Evolutionary conservation across 805 yeast genomes (phyloP).

Genomic region (Wickerhamomyces pijperi): DNA sequence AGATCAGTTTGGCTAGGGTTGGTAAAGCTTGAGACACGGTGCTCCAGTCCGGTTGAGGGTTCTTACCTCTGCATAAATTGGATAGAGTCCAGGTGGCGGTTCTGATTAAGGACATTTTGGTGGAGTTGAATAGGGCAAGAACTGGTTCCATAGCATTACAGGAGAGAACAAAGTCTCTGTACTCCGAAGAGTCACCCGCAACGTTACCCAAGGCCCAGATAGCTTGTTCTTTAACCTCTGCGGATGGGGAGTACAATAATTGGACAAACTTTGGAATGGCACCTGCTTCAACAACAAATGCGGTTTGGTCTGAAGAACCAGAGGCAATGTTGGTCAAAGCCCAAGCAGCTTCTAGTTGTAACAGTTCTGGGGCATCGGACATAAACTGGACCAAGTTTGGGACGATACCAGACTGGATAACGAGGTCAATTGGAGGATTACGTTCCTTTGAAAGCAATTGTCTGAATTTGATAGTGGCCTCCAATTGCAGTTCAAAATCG

Average conservation of each 20-base stretch:
- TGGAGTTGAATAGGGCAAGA: constrained; percentile 61
- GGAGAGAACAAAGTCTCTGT: constrained; percentile 79
- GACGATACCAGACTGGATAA: constrained; percentile 87
- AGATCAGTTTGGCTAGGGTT: constrained; percentile 81
- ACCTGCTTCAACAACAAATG: constrained; percentile 81
- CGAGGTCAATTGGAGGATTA: constrained; percentile 92
- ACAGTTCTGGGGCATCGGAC: constrained; percentile 69
- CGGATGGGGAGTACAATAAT: constrained; percentile 65
- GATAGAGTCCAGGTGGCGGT: constrained; percentile 98
- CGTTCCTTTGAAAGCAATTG: constrained; percentile 88
- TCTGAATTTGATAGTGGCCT: constrained; percentile 87
- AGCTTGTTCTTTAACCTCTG: constrained; percentile 95
- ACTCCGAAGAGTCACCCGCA: constrained; percentile 90
- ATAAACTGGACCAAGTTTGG: constrained; percentile 83
- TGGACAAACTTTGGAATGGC: constrained; percentile 90
- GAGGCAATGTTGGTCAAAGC: constrained; percentile 98
- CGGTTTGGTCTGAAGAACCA: constrained; percentile 83
- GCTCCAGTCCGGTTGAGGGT: constrained; percentile 93
- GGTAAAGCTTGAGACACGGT: constrained; percentile 82
- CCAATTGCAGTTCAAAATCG: constrained; percentile 70
- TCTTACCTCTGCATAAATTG: constrained; percentile 91
- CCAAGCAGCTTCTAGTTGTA: constrained; percentile 98
- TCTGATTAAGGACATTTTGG: constrained; percentile 83
- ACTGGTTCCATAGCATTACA: constrained; percentile 88
- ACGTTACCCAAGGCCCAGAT: constrained; percentile 99